Evolutionary conservation across 192 early-diverging fungal genomes (phyloP).

Genomic region (Podila epigama): DNA sequence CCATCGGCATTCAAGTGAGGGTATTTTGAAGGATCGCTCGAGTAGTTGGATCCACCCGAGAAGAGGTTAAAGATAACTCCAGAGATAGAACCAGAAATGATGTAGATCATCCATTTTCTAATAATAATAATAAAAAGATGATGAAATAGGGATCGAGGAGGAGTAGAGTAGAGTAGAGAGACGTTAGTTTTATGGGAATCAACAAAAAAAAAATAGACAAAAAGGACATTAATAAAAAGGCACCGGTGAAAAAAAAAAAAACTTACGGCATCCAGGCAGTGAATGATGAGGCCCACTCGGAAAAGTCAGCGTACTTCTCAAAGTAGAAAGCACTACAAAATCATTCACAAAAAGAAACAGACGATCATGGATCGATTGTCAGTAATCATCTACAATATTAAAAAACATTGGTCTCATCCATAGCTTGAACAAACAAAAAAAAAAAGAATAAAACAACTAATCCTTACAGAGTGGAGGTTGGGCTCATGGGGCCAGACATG

Average conservation of each 20-base stretch:
- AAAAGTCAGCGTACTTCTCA: conserved; percentile 27
- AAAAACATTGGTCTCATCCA: neutral
- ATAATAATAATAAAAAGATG: neutral
- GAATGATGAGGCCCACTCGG: conserved; percentile 27
- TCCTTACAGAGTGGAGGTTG: conserved; percentile 41
- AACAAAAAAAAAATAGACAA: neutral
- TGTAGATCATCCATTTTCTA: conserved; percentile 36
- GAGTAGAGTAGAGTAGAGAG: neutral
- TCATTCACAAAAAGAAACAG: no score
- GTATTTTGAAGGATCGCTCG: conserved; percentile 36
- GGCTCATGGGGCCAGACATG: conserved; percentile 30
- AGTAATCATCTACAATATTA: neutral
- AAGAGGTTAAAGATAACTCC: conserved; percentile 38
- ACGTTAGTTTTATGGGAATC: neutral
- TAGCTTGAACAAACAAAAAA: neutral
- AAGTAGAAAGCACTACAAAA: conserved; percentile 21
- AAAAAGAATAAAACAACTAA: neutral
- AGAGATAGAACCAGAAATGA: conserved; percentile 40
- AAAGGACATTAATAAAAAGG: no score
- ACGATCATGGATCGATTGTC: neutral
- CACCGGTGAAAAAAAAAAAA: neutral
- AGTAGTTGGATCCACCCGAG: conserved; percentile 46
- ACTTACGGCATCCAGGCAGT: conserved; percentile 50
- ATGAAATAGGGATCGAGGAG: neutral
- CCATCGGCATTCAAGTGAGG: conserved; percentile 45